Base-by-base conservation (phyloP, 2,329 filamentous ascomycete species). In the Ascomycota sp. region DNA sequence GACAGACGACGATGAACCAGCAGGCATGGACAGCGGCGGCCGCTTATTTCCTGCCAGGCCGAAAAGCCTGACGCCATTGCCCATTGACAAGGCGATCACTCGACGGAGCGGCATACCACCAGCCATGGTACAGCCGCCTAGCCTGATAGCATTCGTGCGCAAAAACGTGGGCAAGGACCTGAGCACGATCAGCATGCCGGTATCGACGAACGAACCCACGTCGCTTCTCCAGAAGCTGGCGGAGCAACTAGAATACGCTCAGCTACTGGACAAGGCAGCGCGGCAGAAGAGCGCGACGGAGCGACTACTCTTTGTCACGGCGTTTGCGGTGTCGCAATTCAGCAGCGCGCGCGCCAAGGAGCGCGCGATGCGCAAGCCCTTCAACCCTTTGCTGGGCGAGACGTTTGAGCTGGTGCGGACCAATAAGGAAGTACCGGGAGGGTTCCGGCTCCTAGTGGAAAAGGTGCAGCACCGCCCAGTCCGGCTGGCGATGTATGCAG, bases 151-250 rank as follows among this genome's bases (percentile, higher is more conserved):
- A 0, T 92, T 95, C 51, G 65, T 95, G 26, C 74, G 89, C 43
- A 98, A 95, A 55, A 98, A 98, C 44, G 89, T 95, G 8, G 89
- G 89, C 48, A 98, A 98, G 54, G 89, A 98, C 53, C 62, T 98
- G 33, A 92, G 82, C 38, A 91, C 83, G 3, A 92, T 98, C 42
- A 84, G 82, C 32, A 95, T 95, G 86, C 89, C 89, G 0, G 89
- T 93, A 1, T 92, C 86, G 5, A 76, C 86, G 21, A 98, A 98
- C 53, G 89, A 98, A 50, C 89, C 89, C 0, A 70, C 75, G 2
- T 93, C 86, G 0, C 58, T 92, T 9, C 62, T 95, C 6, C 89
- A 98, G 52, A 76, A 86, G 39, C 67, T 84, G 4, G 78, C 86
- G 1, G 89, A 98, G 53, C 78, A 86, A 47, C 55, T 95, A 32